Evolutionary conservation across 176 grass and related monocot species (phyloP).

Genomic region (Cocos nucifera): DNA sequence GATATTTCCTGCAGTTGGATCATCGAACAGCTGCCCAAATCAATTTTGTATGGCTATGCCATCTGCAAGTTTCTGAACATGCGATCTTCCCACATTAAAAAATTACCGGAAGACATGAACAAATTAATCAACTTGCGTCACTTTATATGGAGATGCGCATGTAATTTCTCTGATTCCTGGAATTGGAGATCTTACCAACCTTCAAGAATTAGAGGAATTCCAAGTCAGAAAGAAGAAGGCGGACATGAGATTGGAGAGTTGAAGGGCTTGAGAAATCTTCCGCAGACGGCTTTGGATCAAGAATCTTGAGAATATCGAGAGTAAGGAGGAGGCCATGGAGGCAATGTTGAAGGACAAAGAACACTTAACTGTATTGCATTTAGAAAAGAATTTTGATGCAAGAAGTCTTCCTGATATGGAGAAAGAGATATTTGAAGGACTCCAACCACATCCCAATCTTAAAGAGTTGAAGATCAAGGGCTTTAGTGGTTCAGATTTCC

Average conservation of each 20-base stretch:
- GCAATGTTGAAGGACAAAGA: background rate
- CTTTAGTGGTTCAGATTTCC: constrained; percentile 5
- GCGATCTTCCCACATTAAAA: background rate
- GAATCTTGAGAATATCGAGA: constrained; percentile 5
- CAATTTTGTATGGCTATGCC: constrained; percentile 11
- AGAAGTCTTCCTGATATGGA: background rate
- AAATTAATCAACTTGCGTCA: constrained; percentile 28
- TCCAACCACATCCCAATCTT: no score
- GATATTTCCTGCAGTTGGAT: no score
- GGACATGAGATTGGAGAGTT: constrained; percentile 1
- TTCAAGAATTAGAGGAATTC: constrained; percentile 26
- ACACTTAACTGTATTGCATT: background rate
- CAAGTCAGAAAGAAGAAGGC: background rate
- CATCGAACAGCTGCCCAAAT: no score
- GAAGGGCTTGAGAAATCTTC: background rate
- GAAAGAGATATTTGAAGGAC: background rate
- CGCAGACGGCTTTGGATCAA: no score
- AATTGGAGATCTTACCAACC: constrained; percentile 15
- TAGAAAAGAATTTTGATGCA: no score
- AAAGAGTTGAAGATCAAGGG: background rate
- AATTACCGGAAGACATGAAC: constrained; percentile 20
- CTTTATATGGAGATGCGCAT: constrained; percentile 4
- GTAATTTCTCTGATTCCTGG: constrained; percentile 12
- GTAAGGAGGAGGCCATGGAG: background rate
- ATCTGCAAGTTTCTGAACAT: constrained; percentile 36